Base-by-base conservation (phyloP, 2,329 filamentous ascomycete species). In the Knoxdaviesia proteae region DNA sequence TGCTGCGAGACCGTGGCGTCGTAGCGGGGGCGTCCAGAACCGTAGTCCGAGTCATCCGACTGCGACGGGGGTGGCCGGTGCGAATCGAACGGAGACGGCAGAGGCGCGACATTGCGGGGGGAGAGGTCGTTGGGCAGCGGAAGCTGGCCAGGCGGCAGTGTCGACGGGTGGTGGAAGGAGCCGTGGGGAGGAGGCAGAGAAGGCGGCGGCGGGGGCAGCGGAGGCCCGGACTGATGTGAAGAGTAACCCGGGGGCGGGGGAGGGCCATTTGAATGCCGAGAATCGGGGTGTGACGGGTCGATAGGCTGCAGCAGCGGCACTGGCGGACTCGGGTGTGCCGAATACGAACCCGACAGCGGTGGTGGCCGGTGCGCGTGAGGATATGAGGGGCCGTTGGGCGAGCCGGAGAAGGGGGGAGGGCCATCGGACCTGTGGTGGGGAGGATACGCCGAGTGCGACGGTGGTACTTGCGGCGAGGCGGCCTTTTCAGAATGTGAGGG, bases 141-240 rank as follows among this genome's bases (percentile, higher is more conserved):
- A 7, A 67, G 64, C 42, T 69, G 69, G 4, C 57, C 57, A 9
- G 68, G 65, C 2, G 70, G 57, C 9, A 65, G 64, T 67, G 57
- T 38, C 64, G 64, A 5, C 53, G 53, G 1, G 58, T 36, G 50
- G 35, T 61, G 60, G 33, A 63, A 60, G 30, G 63, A 62, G 20
- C 60, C 50, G 7, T 55, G 54, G 7, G 60, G 54, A n/a, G 59
- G 52, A 33, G 57, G 57, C 34, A 58, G 57, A 4, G 56, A 54
- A 32, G 57, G 54, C 42, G 49, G 53, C 11, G 52, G 52, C 31
- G 50, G 55, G 34, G 61, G 58, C 34, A 32, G 10, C 38, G 42
- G 29, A 20, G 40, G 37, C 8, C 35, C 35, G 6, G 42, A 41
- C 32, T 41, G 41, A 20, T 38, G 34, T 5, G 38, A 11, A 32